Percentiles rank a stretch among this genome's conserved stretches.
Conservation (phyloP, 495 filamentous ascomycete species). For the Polyplosphaeria fusca region DNA sequence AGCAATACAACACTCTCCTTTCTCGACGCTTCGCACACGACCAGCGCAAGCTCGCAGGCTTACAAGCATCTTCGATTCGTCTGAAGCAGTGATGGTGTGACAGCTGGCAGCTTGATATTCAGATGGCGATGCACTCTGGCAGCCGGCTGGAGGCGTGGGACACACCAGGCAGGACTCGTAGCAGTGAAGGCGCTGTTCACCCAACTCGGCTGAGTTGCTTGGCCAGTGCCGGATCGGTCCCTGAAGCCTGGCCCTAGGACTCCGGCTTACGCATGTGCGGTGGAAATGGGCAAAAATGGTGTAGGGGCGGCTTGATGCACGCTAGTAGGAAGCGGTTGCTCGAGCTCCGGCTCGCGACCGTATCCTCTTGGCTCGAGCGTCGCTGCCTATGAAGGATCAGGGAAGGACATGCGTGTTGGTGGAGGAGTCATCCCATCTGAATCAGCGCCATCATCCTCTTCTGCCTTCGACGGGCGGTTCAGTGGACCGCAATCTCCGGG, state of each 20-base stretch:
- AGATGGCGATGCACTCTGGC: conserved; percentile 21
- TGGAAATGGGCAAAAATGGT: conserved; percentile 28
- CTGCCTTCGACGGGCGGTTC: conserved; percentile 31
- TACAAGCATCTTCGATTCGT: conserved; percentile 31
- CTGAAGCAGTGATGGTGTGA: conserved; percentile 31
- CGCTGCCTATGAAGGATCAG: conserved; percentile 27
- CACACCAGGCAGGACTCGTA: conserved; percentile 32
- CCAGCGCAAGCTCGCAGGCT: conserved; percentile 21
- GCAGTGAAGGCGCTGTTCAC: conserved; percentile 23
- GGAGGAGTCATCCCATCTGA: conserved; percentile 28
- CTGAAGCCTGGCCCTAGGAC: conserved; percentile 32
- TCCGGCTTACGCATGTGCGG: conserved; percentile 28
- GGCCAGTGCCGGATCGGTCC: conserved; percentile 25
- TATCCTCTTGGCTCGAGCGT: conserved; percentile 27
- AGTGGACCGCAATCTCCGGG: conserved; percentile 27
- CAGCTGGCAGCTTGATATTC: conserved; percentile 2
- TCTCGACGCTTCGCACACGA: conserved; percentile 12
- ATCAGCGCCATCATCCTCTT: conserved; percentile 17
- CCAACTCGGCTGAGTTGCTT: conserved; percentile 30
- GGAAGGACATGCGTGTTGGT: conserved; percentile 26
- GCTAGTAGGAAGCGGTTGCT: conserved; percentile 16
- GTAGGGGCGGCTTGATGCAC: conserved; percentile 34
- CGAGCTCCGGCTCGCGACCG: conserved; percentile 28
- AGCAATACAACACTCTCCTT: conserved; percentile 36
- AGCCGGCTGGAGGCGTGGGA: conserved; percentile 33